These are phyloP conservation scores for Monosporascus sp. DNA, from an alignment of 2,329 filamentous ascomycete species.

Conservation along the genomic window DNA sequence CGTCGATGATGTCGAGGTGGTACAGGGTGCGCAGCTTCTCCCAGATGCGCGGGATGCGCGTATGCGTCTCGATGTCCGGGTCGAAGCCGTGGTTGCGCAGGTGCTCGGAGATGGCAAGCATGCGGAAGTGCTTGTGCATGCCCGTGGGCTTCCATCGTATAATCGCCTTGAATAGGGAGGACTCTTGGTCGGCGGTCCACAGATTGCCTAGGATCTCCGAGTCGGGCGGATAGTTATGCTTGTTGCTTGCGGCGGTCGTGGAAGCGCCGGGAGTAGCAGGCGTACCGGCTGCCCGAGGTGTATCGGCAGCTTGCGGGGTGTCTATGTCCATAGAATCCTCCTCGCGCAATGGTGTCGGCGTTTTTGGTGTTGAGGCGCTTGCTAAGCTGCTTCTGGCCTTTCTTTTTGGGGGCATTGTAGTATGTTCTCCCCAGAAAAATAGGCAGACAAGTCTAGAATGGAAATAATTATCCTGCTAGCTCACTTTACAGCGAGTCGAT, in stretches of 20 bases:
- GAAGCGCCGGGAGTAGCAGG: constrained; percentile 25
- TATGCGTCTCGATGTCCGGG: constrained; percentile 67
- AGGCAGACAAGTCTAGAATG: background rate
- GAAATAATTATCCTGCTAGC: background rate
- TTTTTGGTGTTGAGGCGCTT: constrained; percentile 49
- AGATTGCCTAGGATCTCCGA: constrained; percentile 53
- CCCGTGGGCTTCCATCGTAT: constrained; percentile 89
- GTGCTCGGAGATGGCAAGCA: constrained; percentile 79
- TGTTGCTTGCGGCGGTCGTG: constrained; percentile 36
- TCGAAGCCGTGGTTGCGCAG: constrained; percentile 76
- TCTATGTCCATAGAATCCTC: constrained; percentile 59
- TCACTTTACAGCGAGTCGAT: background rate
- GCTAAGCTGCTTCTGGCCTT: constrained; percentile 52
- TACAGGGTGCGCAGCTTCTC: constrained; percentile 78
- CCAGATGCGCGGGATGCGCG: constrained; percentile 88
- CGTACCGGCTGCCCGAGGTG: constrained; percentile 36
- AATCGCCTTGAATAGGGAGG: constrained; percentile 85
- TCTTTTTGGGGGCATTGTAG: constrained; percentile 64
- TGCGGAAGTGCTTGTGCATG: constrained; percentile 90
- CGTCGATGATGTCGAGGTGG: constrained; percentile 79
- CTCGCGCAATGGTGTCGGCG: constrained; percentile 43
- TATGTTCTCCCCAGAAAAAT: background rate
- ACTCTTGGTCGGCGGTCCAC: constrained; percentile 96
- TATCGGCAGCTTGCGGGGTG: constrained; percentile 50
- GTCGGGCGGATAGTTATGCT: constrained; percentile 31